Evolutionary conservation across 2,329 filamentous ascomycete species (phyloP).

Genomic region (Pezicula rhizophila): DNA sequence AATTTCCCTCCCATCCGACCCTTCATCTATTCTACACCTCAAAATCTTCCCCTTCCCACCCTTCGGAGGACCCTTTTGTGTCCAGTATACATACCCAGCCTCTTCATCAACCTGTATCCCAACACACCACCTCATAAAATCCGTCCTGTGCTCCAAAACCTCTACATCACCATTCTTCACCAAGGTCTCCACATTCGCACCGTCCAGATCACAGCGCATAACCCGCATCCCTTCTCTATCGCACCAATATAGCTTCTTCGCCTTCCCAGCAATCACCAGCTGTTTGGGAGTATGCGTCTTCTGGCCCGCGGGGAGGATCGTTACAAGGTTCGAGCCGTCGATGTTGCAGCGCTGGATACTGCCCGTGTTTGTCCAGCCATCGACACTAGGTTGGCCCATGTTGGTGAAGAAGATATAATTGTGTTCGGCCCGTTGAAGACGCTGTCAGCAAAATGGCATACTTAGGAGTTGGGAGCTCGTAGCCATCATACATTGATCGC

Average conservation of each 20-base stretch:
- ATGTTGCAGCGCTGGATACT: constrained; percentile 23
- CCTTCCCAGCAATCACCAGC: constrained; percentile 14
- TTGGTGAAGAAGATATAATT: constrained; percentile 39
- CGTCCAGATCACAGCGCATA: constrained; percentile 33
- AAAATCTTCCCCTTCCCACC: constrained; percentile 6
- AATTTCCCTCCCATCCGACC: background rate
- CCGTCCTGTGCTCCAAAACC: background rate
- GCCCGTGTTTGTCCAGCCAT: constrained; percentile 4
- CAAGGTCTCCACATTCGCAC: constrained; percentile 28
- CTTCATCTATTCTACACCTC: constrained; percentile 4
- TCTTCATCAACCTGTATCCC: constrained; percentile 42
- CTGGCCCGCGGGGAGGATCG: constrained; percentile 36
- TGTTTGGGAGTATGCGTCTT: constrained; percentile 43
- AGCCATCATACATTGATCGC: background rate
- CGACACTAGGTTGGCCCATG: constrained; percentile 35
- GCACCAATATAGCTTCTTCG: constrained; percentile 30
- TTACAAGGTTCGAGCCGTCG: constrained; percentile 38
- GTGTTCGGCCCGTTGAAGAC: background rate
- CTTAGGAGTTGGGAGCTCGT: background rate
- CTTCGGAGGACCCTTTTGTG: constrained; percentile 38
- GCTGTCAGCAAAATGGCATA: background rate
- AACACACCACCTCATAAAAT: constrained; percentile 41
- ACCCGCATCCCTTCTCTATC: constrained; percentile 38
- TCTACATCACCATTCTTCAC: constrained; percentile 10
- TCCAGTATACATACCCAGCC: constrained; percentile 48